Conservation (phyloP, 306 rosid species). For the Hippophae gyantsensis region DNA sequence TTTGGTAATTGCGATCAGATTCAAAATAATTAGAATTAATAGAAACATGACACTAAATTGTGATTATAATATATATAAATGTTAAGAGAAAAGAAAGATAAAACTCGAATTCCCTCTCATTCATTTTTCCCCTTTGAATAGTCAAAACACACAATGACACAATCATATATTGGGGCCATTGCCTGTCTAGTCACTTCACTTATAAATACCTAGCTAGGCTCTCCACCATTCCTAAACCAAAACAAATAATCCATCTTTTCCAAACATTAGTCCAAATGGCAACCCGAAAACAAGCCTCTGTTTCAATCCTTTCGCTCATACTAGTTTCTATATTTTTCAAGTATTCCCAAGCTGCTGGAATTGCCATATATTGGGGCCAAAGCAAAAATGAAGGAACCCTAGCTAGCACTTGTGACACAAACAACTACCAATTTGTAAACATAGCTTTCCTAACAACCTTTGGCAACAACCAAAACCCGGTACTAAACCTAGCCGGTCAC, state of each 20-base stretch:
- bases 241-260: too few relatives aligned
- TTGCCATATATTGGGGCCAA: constrained; percentile 65
- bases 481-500: constrained; percentile 21
- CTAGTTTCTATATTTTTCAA: constrained; percentile 16
- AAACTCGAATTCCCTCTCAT: background rate
- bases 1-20: too few relatives aligned
- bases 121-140: background rate
- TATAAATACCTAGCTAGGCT: too few relatives aligned
- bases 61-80: too few relatives aligned
- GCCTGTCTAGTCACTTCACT: too few relatives aligned
- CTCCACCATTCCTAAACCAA: too few relatives aligned
- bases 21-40: too few relatives aligned
- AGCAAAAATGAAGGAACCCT: constrained; percentile 34
- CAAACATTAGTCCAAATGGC: constrained; percentile 27
- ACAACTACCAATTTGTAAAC: constrained; percentile 56
- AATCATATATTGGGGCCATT: too few relatives aligned
- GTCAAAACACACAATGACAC: background rate
- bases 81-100: too few relatives aligned
- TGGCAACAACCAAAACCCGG: constrained; percentile 36
- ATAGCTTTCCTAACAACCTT: constrained; percentile 43
- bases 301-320: constrained; percentile 18
- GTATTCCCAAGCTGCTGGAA: constrained; percentile 29
- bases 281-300: constrained; percentile 17
- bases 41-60: too few relatives aligned
- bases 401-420: constrained; percentile 37